Base-by-base conservation (phyloP, 1,139 yeast genomes). In the Yamadazyma buinensis region DNA sequence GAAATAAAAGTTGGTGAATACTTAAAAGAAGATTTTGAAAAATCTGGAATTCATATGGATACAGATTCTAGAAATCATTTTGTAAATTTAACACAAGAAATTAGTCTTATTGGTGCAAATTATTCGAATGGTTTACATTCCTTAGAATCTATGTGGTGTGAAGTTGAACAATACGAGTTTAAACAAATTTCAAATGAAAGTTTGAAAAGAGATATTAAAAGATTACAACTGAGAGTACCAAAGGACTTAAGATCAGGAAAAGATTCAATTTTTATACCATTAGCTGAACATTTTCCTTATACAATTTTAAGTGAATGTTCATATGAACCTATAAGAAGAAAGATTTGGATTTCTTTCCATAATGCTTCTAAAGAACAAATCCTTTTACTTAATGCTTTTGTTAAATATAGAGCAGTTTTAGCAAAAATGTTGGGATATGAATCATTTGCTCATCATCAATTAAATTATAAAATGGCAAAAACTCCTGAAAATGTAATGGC, bases 391-490 rank as follows among this genome's bases (percentile, higher is more conserved):
- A 77, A 77, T 33, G 64, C 67, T 25, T 65, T 92, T 44, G 55
- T 92, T 23, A 70, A 72, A 38, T 73, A 79, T 41, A 67, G 98
- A 39, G 85, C 85, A 4, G 63, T 77, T 4, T 61, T 94, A 28
- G 90, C 98, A 0, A 67, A 69, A 31, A 69, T 86, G 63, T 68
- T 92, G 65, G 95, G 95, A 0, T 77, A 77, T 51, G 51, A 63
- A 15, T 80, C 86, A 29, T 92, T 69, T 59, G 79, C 94, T 0
- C 82, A 83, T 34, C 90, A 92, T 52, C 95, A 86, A 52, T 64
- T 92, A 27, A 81, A 78, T 40, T 95, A 87, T 44, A 92, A 94
- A 54, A 86, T 92, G 96, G 95, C 95, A 11, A 80, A 80, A 42
- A 71, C 61, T 8, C 95, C 97, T 0, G 77, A 75, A 21, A 80